Base-by-base conservation (phyloP, 352 stramenopile genomes). In the Globisporangium okanoganense region DNA sequence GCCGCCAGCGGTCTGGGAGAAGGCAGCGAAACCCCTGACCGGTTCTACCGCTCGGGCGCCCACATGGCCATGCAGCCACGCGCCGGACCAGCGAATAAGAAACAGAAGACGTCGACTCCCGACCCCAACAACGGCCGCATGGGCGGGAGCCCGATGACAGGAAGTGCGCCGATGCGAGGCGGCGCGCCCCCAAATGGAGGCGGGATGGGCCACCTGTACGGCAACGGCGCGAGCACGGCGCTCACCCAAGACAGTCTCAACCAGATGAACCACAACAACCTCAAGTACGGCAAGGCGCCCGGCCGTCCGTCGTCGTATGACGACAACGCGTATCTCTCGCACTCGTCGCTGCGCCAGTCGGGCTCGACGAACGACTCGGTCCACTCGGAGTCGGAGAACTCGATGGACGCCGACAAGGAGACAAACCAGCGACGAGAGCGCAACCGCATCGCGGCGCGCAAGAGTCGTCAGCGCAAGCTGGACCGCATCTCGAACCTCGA, bases 401-500 rank as follows among this genome's bases (percentile, higher is more conserved):
- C 85, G 6, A 73, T 82, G 63, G 85, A 89, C 48, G 64, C 62
- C 2, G 67, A 79, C 51, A 61, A 66, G 22, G 85, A 94, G 62
- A 90, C 85, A 18, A 92, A 88, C 47, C 60, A 92, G 41, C 81
- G 85, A 16, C 78, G 85, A n/a, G 85, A 94, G 56, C 79, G 83
- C 14, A 94, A 94, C 73, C 85, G 85, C 55, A 92, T 94, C 58
- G 85, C 85, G 0, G 85, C 85, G 12, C 77, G 85, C 38, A 94
- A 94, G 62, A 90, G 78, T 47, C 81, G 85, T 5, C 85, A 94
- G 60, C 81, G 85, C 66, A 94, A 94, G 61, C 64, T 94, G 16
- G 85, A 94, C 69, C 85, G 85, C 58, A 94, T 94, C 60, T 91
- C 85, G 25, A 91, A 89, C 63, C 71, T 94, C 3, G 85, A 94